Conservation (phyloP, 805 yeast species). For the Candida verbasci region DNA sequence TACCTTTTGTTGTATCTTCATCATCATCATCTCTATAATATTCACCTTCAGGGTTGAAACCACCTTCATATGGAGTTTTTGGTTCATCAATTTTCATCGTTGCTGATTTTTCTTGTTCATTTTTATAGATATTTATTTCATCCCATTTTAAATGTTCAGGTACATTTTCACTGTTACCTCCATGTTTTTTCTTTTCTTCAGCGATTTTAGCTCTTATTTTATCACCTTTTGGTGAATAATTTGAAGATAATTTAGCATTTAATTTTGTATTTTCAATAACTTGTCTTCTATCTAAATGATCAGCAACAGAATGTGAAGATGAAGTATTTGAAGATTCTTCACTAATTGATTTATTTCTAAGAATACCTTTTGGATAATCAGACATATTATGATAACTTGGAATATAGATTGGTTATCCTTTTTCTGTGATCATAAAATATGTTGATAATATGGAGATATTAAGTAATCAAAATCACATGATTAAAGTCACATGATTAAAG, state of each 20-base stretch:
- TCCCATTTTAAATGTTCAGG: slow-evolving; percentile 71
- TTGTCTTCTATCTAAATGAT: slow-evolving; percentile 52
- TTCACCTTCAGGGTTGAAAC: slow-evolving; percentile 77
- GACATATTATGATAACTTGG: slow-evolving; percentile 4
- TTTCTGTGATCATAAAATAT: too few species aligned
- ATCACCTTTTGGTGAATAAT: slow-evolving; percentile 41
- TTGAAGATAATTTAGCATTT: slow-evolving; percentile 54
- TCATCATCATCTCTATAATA: slow-evolving; percentile 71
- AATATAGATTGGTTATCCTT: too few species aligned
- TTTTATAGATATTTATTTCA: slow-evolving; percentile 64
- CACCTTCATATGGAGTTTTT: slow-evolving; percentile 92
- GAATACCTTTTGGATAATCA: slow-evolving; percentile 39
- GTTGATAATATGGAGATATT: too few species aligned
- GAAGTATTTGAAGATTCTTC: not conserved
- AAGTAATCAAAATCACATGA: too few species aligned
- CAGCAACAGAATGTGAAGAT: not conserved
- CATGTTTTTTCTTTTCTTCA: slow-evolving; percentile 21
- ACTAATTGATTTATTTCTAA: slow-evolving; percentile 43
- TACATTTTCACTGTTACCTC: not conserved
- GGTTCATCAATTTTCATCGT: slow-evolving; percentile 91
- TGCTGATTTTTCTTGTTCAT: slow-evolving; percentile 69
- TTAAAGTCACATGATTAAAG: too few species aligned
- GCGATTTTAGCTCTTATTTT: slow-evolving; percentile 43
- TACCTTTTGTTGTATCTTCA: slow-evolving; percentile 36
- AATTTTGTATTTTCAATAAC: slow-evolving; percentile 76